Conservation (phyloP, 208 protist genomes). For the Angomonas ambiguus region DNA sequence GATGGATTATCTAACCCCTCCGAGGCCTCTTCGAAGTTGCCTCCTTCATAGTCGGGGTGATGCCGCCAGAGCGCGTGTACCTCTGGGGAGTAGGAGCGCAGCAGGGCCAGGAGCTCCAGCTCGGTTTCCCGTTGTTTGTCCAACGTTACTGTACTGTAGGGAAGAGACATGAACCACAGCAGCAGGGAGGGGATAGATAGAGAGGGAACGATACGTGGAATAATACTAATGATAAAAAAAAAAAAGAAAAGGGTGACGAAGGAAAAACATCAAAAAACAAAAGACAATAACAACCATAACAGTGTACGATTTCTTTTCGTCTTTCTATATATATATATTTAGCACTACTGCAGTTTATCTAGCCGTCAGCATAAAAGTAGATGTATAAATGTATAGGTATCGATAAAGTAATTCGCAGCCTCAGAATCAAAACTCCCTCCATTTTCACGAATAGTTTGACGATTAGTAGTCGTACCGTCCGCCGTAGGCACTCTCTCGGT, state of each 20-base stretch:
- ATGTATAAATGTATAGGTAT: no score
- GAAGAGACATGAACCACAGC: slow-evolving; percentile 15
- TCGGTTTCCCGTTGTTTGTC: slow-evolving; percentile 56
- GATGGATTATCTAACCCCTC: not conserved
- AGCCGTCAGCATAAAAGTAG: no score
- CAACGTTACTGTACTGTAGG: slow-evolving; percentile 30
- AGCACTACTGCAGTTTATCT: no score
- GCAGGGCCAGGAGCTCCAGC: slow-evolving; percentile 41
- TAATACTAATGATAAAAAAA: not conserved
- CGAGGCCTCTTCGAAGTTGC: not conserved
- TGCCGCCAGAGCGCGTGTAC: slow-evolving; percentile 38
- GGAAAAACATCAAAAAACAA: no score
- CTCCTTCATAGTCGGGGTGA: slow-evolving; percentile 23
- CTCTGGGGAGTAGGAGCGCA: slow-evolving; percentile 36
- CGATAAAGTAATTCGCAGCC: no score
- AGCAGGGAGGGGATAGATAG: not conserved
- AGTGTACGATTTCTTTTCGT: no score
- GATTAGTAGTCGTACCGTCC: no score
- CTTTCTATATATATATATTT: no score
- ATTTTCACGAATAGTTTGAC: no score
- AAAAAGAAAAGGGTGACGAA: not conserved
- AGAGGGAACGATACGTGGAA: not conserved
- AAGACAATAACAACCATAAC: no score
- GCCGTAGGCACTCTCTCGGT: no score
- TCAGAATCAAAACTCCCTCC: no score